Evolutionary conservation across 495 filamentous ascomycete species (phyloP).

Genomic region (Neurospora sp.): DNA sequence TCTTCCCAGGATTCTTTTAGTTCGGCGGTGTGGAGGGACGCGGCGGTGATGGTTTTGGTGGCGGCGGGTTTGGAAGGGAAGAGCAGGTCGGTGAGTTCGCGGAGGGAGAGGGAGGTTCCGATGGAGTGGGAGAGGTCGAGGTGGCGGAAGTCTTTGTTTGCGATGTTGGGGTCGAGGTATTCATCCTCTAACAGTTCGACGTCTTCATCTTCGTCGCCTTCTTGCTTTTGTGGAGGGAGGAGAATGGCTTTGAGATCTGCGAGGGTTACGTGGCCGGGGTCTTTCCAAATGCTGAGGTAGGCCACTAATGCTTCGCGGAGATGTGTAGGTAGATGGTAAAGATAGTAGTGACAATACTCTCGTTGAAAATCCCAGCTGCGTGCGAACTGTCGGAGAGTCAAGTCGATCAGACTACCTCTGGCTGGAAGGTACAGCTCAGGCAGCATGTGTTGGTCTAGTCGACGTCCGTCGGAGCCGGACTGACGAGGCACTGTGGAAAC

Average conservation of each 20-base stretch:
- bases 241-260: conserved; percentile 32
- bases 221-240: conserved; percentile 19
- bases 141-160: conserved; percentile 44
- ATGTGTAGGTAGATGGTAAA: conserved; percentile 51
- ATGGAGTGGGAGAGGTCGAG: conserved; percentile 58
- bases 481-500: not conserved
- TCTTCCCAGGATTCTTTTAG: conserved; percentile 20
- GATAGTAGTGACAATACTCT: conserved; percentile 54
- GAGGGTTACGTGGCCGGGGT: conserved; percentile 33
- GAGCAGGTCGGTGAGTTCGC: conserved; percentile 48
- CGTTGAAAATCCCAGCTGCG: conserved; percentile 59
- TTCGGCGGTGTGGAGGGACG: not conserved
- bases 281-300: conserved; percentile 45
- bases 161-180: conserved; percentile 9
- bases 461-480: not conserved
- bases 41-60: not conserved
- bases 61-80: conserved; percentile 11
- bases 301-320: conserved; percentile 52
- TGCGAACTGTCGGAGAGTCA: conserved; percentile 49
- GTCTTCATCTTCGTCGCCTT: conserved; percentile 18
- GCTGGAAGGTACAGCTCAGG: conserved; percentile 29
- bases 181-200: conserved; percentile 10
- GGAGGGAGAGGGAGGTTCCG: conserved; percentile 47
- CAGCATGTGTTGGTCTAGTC: conserved; percentile 17
- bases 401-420: conserved; percentile 45